These are phyloP conservation scores for Limnanthes douglasii DNA, from an alignment of 345 rosid species.

Conservation along the genomic window DNA sequence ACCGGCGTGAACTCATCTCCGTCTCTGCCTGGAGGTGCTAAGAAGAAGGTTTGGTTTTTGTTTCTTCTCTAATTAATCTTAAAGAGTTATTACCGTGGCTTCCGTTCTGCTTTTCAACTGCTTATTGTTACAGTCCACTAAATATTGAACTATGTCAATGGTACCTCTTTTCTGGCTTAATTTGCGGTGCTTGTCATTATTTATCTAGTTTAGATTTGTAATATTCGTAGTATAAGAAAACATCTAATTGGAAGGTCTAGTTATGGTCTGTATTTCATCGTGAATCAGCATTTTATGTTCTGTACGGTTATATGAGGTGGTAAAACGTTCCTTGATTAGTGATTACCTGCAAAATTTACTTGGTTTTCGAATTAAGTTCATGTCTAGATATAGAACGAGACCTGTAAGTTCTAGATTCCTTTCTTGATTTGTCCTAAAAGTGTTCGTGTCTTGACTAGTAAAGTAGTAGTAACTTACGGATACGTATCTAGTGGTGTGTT, in stretches of 20 bases:
- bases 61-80: constrained; percentile 10
- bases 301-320: no score
- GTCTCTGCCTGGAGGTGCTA: constrained; percentile 48
- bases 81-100: constrained; percentile 11
- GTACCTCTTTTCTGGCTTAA: constrained; percentile 13
- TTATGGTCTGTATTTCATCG: no score
- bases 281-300: no score
- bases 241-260: constrained; percentile 13
- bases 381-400: no score
- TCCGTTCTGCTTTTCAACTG: constrained; percentile 11
- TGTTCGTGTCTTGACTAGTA: no score
- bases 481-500: no score
- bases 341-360: no score
- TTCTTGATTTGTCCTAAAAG: no score
- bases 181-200: constrained; percentile 18
- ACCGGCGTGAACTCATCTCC: constrained; percentile 29
- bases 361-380: no score
- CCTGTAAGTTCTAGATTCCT: no score
- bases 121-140: constrained; percentile 18
- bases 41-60: constrained; percentile 13
- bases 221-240: constrained; percentile 10
- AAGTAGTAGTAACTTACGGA: no score
- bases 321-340: no score
- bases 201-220: constrained; percentile 7
- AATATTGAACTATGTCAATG: constrained; percentile 10